These are phyloP conservation scores for Neurospora sp. DNA, from an alignment of 495 filamentous ascomycete species.

Conservation along the genomic window DNA sequence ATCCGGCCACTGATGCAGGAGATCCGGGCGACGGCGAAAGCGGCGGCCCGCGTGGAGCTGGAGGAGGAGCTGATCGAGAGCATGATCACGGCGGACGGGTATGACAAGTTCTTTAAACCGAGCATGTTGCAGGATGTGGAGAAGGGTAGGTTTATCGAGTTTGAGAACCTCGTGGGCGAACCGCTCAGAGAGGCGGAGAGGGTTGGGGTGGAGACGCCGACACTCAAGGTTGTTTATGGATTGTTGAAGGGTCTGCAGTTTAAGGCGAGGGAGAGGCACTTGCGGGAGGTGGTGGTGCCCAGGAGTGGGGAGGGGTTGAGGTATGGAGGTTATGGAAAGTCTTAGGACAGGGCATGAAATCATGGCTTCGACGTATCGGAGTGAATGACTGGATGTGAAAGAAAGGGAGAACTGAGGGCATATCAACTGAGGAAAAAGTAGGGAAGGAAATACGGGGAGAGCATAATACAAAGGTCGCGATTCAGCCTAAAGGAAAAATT, in stretches of 20 bases:
- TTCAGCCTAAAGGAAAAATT: background rate
- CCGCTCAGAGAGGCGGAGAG: constrained; percentile 37
- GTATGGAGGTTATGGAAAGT: constrained; percentile 2
- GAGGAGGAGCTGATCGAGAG: constrained; percentile 22
- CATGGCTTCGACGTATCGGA: background rate
- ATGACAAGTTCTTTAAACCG: constrained; percentile 29
- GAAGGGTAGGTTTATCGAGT: constrained; percentile 44
- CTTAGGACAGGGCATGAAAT: background rate
- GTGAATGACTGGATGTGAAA: no score
- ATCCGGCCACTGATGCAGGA: constrained; percentile 16
- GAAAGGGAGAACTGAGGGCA: background rate
- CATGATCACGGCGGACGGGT: constrained; percentile 29
- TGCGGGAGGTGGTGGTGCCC: background rate
- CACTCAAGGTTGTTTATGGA: constrained; percentile 31
- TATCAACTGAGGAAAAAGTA: background rate
- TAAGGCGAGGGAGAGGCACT: constrained; percentile 24
- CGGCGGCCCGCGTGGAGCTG: constrained; percentile 22
- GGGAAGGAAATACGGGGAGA: no score
- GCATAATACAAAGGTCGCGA: no score
- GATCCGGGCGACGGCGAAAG: constrained; percentile 9
- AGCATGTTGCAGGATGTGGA: constrained; percentile 37
- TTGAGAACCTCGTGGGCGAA: constrained; percentile 44
- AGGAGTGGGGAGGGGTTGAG: background rate
- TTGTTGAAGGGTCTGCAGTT: constrained; percentile 34
- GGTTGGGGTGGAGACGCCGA: constrained; percentile 35